Evolutionary conservation across 2,329 filamentous ascomycete species (phyloP).

Genomic region (Ophiostoma angusticollis): DNA sequence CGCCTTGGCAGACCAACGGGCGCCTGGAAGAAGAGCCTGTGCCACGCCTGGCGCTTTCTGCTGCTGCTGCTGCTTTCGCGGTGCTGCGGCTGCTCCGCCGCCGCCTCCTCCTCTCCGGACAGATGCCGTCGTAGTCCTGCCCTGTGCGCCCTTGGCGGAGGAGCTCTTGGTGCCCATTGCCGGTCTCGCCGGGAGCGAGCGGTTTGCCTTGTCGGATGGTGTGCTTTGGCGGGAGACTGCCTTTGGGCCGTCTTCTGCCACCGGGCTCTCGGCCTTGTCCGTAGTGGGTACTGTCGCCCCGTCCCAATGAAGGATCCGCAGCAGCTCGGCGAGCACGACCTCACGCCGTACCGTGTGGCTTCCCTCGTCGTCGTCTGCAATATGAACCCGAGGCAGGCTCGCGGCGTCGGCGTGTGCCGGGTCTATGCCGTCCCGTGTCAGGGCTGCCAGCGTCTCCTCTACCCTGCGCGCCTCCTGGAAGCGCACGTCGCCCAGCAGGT

Average conservation of each 20-base stretch:
- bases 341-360: slow-evolving; percentile 48
- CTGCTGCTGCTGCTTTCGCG: too few species aligned
- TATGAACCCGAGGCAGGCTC: slow-evolving; percentile 49
- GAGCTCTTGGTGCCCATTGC: too few species aligned
- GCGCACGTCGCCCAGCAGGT: slow-evolving; percentile 47
- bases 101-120: too few species aligned
- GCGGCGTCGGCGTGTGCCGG: slow-evolving; percentile 32
- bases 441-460: slow-evolving; percentile 33
- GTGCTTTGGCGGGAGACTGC: too few species aligned
- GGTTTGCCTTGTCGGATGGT: too few species aligned
- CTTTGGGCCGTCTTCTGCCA: too few species aligned
- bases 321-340: slow-evolving; percentile 51
- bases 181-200: too few species aligned
- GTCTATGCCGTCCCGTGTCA: slow-evolving; percentile 34
- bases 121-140: not conserved
- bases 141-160: too few species aligned
- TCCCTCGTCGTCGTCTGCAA: slow-evolving; percentile 57
- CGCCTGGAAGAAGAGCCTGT: not conserved
- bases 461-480: slow-evolving; percentile 52
- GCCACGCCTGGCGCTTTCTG: not conserved
- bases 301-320: slow-evolving; percentile 50
- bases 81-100: too few species aligned
- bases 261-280: too few species aligned
- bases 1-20: slow-evolving; percentile 20
- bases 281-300: slow-evolving; percentile 23